Base-by-base conservation (phyloP, 768 basidiomycete species). In the Piloderma croceum region DNA sequence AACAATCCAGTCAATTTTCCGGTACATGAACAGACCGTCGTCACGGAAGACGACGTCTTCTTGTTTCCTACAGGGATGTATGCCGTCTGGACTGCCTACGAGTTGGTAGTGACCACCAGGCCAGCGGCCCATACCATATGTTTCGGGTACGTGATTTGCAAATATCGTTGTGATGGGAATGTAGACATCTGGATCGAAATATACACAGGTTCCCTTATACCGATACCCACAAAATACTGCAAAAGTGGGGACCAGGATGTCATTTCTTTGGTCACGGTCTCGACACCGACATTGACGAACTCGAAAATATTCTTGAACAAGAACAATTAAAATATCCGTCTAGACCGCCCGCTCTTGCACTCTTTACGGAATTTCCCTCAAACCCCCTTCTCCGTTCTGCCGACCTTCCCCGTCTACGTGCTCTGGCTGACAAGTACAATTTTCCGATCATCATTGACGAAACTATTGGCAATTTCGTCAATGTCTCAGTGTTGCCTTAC, bases 391-490 rank as follows among this genome's bases (percentile, higher is more conserved):
- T 77, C 5, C 58, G 68, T 11, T 65, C 67, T 32, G 65, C 70
- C 4, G 65, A 74, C 42, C 56, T 77, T 6, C 48, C 47, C 13
- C 44, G 53, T 17, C 53, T 77, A 20, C 50, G 71, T 24, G 49
- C 59, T 36, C 59, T 77, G 5, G 71, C 74, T 5, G 67, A 77
- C 44, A 45, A 65, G 43, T 69, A 67, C 40, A 67, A 65, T 1
- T 74, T 76, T 51, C 53, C 68, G 27, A 63, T 77, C 34, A 65
- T 77, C 15, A 63, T 76, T 23, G 74, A 77, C 48, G 74, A 77
- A 59, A 76, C 74, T 11, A 63, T 76, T 11, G 73, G 70, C 2
- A 72, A 70, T 47, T 73, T 74, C 47, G 63, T 69, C 44, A 76
- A 76, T 45, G 69, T 71, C 27, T 71, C 74, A 43, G 58, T 70